Evolutionary conservation across 2,329 filamentous ascomycete genomes (phyloP), one percentile per base, ranked within the genome.

Genomic region (Sclerotinia glacialis): DNA sequence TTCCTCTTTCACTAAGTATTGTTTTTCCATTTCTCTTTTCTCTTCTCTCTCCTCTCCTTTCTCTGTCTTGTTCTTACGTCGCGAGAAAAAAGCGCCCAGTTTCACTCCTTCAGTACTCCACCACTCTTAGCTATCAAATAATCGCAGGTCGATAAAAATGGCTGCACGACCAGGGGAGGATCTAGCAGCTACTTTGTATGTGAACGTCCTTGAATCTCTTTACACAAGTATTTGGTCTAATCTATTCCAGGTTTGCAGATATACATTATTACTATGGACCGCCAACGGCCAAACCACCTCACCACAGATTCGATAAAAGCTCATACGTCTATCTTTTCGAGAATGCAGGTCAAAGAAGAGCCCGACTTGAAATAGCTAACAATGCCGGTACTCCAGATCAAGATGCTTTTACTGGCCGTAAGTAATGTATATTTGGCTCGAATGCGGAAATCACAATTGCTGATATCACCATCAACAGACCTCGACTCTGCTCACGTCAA

Each of bases 321-420:
- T 93, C 89, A 9, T 93, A 93, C 76, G 84, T 93, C 67, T 93
- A 93, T 75, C 80, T 93, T 7, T 93, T 92, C 76, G 89, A 93
- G 77, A 89, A 91, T 75, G 84, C 89, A 16, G 81, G 81, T 68
- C 85, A 88, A 71, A 83, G 86, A 69, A 83, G 86, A 68, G 89
- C 89, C 70, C 88, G 90, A 71, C 80, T 93, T 70, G 91, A 93
- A 78, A 81, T 93, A 69, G 90, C 90, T 53, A 94, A 93, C 74
- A 82, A 88, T 72, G 85, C 89, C 11, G 90, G 90, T 64, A 89
- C 86, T 3, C 85, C 89, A 1, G 84, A 89, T n/a, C 90, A 93
- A 75, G 90, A 93, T 80, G 90, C 90, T 14, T 92, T 93, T 75
- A 85, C 87, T 71, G 91, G 91, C 74, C 86, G 89, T 92, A 80